Base-by-base conservation (phyloP, 192 early-diverging fungal species). In the Coemansia sp. region DNA sequence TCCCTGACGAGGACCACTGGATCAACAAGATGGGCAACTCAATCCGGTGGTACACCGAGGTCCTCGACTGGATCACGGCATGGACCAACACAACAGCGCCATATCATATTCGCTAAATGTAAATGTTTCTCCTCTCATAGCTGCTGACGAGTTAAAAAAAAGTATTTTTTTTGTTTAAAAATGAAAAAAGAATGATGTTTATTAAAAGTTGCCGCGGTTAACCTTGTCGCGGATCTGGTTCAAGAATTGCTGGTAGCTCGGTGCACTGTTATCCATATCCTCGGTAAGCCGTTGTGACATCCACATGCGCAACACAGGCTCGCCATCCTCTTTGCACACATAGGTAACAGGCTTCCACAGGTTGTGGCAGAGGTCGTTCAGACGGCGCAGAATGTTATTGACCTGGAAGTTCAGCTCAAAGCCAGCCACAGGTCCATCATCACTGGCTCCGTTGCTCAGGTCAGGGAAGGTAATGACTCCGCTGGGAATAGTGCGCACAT, bases 241-340 rank as follows among this genome's bases (percentile, higher is more conserved):
- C 10, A 94, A 82, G 76, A 90, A 91, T 78, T 94, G 92, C 67
- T 87, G 85, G 74, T 91, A 93, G 67, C 90, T 91, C 81, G 89
- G 87, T 0, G 88, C 86, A 53, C 85, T 87, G 43, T 95, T 91
- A 33, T 90, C 91, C 60, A 94, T 89, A 75, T 98, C 96, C 73
- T 97, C 95, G n/a, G 97, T 86, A 71, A 98, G 77, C 68, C 94
- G 93, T 59, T 90, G 88, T 68, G 93, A 67, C 84, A 97, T 94
- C 92, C 87, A 87, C 82, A 92, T 84, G 6, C 96, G 87, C 66
- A 96, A 63, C 6, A 80, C 84, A 23, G 91, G 88, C 66, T 97
- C 95, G 16, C 92, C 93, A 69, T 98, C 96, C 74, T 98, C 96
- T 82, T 95, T 94, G 58, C 95, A 88, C 44, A 98, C 77, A 73